Evolutionary conservation across 2,329 filamentous ascomycete species (phyloP), one percentile per base, ranked within the genome.

Genomic region (Trichoderma brevicompactum): DNA sequence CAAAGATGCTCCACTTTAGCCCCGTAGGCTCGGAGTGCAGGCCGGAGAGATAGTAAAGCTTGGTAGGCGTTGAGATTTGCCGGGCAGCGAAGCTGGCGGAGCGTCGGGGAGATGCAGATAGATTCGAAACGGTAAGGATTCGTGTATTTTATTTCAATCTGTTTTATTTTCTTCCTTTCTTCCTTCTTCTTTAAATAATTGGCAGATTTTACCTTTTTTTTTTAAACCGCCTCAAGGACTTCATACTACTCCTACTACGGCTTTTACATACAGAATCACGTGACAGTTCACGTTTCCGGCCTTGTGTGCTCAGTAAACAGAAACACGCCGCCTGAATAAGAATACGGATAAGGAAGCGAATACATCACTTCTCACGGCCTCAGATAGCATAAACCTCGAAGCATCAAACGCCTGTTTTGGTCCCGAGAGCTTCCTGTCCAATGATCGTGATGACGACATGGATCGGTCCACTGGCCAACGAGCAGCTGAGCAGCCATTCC

Each of bases 391-490:
- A 17, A 9, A 17, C 15, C 17, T 32, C 7, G 17, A 13, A 13
- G 38, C 38, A 34, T 58, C 41, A 8, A 32, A 10, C 28, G 17
- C 19, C 7, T 34, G 43, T 56, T 64, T 10, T n/a, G 28, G 28
- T 41, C 52, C 28, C 19, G 17, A 23, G 44, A 56, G 52, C 52
- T 43, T 44, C 19, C 36, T 34, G 23, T 3, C 62, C 62, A 64
- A 58, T 52, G 36, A 50, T 6, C 19, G 41, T 13, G 28, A 54
- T 65, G 64, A 65, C 64, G 64, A 61, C 64, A 65, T 65, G 41
- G 32, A 61, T 60, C 43, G 17, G 64, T 65, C 64, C 56, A 48
- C 55, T 48, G 49, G 55, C 64, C 64, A 65, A 65, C 64, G 28
- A 41, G 10, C 36, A 36, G 41, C 55, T 17, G 34, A 4, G 23